phyloP scores from a whole-genome alignment of 1,284 basidiomycete genomes.

The Cutaneotrichosporon sp. region DNA sequence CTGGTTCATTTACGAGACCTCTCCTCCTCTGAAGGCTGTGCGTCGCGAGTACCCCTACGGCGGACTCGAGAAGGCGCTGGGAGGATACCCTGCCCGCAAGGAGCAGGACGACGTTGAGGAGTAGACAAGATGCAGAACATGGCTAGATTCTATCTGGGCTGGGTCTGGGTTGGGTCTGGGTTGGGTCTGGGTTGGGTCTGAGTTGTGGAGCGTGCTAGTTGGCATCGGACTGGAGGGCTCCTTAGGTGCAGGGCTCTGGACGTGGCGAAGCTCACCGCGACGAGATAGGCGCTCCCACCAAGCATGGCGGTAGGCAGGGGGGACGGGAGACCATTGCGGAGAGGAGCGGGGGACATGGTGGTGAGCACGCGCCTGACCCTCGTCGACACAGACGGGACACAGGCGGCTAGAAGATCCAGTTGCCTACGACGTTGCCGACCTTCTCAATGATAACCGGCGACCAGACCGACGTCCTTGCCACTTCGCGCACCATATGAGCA shows the following conservation, averaged over 20 bases:
- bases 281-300: too few species aligned
- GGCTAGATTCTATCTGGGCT: conserved; percentile 3
- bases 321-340: too few species aligned
- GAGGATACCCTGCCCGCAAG: conserved; percentile 36
- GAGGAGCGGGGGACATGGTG: too few species aligned
- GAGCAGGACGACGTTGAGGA: conserved; percentile 42
- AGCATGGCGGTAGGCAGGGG: too few species aligned
- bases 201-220: too few species aligned
- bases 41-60: conserved; percentile 48
- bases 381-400: too few species aligned
- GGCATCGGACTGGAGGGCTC: too few species aligned
- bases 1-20: conserved; percentile 36
- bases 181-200: too few species aligned
- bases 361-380: too few species aligned
- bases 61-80: conserved; percentile 50
- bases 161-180: too few species aligned
- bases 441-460: neutral
- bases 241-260: too few species aligned
- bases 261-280: too few species aligned
- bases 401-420: neutral
- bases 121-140: conserved; percentile 13
- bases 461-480: neutral
- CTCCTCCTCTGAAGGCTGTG: conserved; percentile 37
- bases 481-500: neutral
- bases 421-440: neutral